Evolutionary conservation across 2,329 filamentous ascomycete species (phyloP).

Genomic region (Talaromyces rugulosus): DNA sequence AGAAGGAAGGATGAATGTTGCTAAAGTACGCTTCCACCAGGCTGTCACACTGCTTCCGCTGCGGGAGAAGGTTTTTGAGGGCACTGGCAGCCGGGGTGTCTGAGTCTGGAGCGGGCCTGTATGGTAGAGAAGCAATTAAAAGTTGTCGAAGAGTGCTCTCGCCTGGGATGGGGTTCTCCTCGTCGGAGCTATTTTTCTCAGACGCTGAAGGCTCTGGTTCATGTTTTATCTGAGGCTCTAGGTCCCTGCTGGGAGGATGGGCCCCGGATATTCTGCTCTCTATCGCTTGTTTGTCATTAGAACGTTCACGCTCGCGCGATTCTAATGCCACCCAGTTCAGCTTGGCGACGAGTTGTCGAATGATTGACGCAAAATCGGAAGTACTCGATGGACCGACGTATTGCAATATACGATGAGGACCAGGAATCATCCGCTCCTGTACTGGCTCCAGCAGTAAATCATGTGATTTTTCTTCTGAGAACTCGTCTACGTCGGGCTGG

Average conservation of each 20-base stretch:
- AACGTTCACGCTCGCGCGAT: neutral
- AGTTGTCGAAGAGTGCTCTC: neutral
- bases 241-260: neutral
- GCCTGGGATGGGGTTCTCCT: neutral
- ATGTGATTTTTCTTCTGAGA: neutral
- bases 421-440: constrained; percentile 10
- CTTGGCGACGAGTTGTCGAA: constrained; percentile 11
- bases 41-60: constrained; percentile 18
- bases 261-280: neutral
- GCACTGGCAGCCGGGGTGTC: neutral
- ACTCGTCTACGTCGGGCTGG: neutral
- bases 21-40: constrained; percentile 35
- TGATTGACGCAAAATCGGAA: constrained; percentile 12
- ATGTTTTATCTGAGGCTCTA: neutral
- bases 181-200: neutral
- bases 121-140: neutral
- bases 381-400: constrained; percentile 13
- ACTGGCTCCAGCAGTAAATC: constrained; percentile 6
- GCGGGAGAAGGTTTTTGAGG: constrained; percentile 4
- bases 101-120: neutral
- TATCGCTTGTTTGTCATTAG: neutral
- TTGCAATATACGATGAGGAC: constrained; percentile 8
- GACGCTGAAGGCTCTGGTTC: neutral
- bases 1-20: constrained; percentile 33
- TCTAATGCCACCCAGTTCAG: constrained; percentile 2